A percentile compares a stretch with the other conserved stretches of the same genome.
Evolutionary conservation across 768 basidiomycete genomes (phyloP).

Genomic region (Coprinellus micaceus): DNA sequence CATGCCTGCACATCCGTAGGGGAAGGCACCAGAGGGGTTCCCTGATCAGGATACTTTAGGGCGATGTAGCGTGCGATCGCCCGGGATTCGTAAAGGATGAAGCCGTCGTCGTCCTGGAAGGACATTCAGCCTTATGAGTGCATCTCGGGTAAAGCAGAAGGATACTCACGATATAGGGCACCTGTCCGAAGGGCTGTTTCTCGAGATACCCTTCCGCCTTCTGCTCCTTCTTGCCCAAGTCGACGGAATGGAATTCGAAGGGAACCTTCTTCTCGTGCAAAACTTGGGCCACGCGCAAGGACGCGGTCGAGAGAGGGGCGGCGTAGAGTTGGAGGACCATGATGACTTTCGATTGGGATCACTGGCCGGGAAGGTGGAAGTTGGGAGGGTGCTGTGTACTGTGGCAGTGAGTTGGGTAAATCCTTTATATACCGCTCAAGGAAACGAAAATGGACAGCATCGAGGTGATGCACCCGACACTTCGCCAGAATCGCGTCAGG

Average conservation of each 20-base stretch:
- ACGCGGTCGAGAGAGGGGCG: constrained; percentile 33
- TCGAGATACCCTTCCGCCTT: constrained; percentile 40
- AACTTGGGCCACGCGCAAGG: constrained; percentile 46
- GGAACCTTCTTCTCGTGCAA: constrained; percentile 54
- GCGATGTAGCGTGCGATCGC: constrained; percentile 53
- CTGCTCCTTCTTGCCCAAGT: constrained; percentile 41
- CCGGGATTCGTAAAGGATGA: constrained; percentile 52
- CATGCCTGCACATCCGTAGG: constrained; percentile 25
- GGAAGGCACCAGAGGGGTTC: constrained; percentile 41
- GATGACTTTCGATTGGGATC: no score
- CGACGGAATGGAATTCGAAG: constrained; percentile 45
- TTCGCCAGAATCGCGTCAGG: no score
- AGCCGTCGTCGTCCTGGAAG: constrained; percentile 47
- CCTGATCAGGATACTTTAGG: constrained; percentile 43
- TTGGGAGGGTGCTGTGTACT: no score
- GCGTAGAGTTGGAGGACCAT: constrained; percentile 48
- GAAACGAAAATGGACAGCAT: no score
- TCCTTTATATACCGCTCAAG: no score
- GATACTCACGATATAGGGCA: constrained; percentile 48
- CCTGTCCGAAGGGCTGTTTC: constrained; percentile 64
- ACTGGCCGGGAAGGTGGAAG: no score
- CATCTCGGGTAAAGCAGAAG: neutral
- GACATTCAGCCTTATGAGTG: neutral
- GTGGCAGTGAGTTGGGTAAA: no score
- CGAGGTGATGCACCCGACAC: no score